Base-by-base conservation (phyloP, 176 grass and related monocot genomes). In the Aegilops speltoides region DNA sequence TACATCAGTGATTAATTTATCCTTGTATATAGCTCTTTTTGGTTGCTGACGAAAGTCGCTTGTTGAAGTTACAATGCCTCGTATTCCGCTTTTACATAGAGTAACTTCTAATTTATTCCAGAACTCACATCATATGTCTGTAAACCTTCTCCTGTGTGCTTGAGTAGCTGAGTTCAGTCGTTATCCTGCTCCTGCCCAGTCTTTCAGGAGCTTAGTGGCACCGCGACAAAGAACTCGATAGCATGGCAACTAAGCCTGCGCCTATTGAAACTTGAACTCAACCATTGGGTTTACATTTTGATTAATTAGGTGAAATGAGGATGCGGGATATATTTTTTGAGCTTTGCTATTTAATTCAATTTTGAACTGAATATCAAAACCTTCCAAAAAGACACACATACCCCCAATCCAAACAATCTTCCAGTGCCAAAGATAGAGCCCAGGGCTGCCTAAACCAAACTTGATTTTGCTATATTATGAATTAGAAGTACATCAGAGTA, bases 401-500 rank as follows among this genome's bases (percentile, higher is more conserved):
- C 16, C 11, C 12, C 64, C 46, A 50, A 34, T 34, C 31, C 66
- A 68, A 68, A 20, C 31, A 34, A 68, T 7, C 29, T 2, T 16
- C 7, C 3, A 34, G 8, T 67, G 31, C 66, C 23, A 54, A 61
- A 77, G 24, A 67, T 52, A 46, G 10, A 8, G 64, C 38, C 11
- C 16, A 62, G 3, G 37, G 38, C 40, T 73, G 69, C 10, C 38
- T 10, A 80, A 46, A 32, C 59, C 66, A 45, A 52, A 52, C 5
- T 86, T 57, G 4, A 70, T 83, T 87, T 79, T 43, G 68, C 73
- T 87, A 87, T 87, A 45, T 14, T 45, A 79, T 67, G 75, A 79
- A 32, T 80, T 73, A 34, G 34, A 71, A 82, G 74, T 83, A 82
- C 76, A 71, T 72, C 41, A 26, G 64, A 72, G 22, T 52, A 77